These are phyloP conservation scores for Fusarium heterosporum DNA, from an alignment of 2,329 filamentous ascomycete genomes.

Conservation along the genomic window DNA sequence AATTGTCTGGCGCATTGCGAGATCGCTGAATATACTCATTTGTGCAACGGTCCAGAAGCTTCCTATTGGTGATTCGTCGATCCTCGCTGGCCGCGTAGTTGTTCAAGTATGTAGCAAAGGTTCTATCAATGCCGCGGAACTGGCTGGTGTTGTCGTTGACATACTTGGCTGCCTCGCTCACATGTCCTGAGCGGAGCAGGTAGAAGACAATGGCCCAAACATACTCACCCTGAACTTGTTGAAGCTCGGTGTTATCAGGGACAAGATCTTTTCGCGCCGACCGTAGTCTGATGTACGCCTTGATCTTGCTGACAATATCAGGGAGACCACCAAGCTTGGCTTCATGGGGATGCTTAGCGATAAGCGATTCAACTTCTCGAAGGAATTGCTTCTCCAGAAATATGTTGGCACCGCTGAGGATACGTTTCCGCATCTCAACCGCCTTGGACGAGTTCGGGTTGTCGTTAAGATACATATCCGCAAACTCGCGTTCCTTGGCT, in stretches of 20 bases:
- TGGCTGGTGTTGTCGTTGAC: slow-evolving; percentile 81
- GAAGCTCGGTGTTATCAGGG: slow-evolving; percentile 82
- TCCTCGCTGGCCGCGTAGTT: slow-evolving; percentile 83
- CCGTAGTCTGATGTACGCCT: slow-evolving; percentile 88
- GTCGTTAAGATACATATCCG: slow-evolving; percentile 81
- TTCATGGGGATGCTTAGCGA: slow-evolving; percentile 86
- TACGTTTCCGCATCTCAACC: slow-evolving; percentile 78
- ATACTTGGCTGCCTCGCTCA: slow-evolving; percentile 86
- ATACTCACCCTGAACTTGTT: slow-evolving; percentile 83
- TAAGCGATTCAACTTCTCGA: slow-evolving; percentile 78
- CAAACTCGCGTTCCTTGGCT: slow-evolving; percentile 80
- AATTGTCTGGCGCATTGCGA: slow-evolving; percentile 85
- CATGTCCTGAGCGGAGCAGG: slow-evolving; percentile 84
- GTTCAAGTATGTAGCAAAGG: slow-evolving; percentile 88
- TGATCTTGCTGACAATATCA: slow-evolving; percentile 88
- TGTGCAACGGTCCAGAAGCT: slow-evolving; percentile 87
- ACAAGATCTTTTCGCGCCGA: slow-evolving; percentile 85
- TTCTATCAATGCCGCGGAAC: slow-evolving; percentile 91
- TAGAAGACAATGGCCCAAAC: slow-evolving; percentile 97
- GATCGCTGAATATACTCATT: slow-evolving; percentile 89
- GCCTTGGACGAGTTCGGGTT: slow-evolving; percentile 72
- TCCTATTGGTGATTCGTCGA: slow-evolving; percentile 76
- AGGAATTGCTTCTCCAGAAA: slow-evolving; percentile 88
- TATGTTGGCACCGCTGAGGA: slow-evolving; percentile 80
- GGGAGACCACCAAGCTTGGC: slow-evolving; percentile 91